Base-by-base conservation (phyloP, 257 asterid species). In the Nicotiana undulata region DNA sequence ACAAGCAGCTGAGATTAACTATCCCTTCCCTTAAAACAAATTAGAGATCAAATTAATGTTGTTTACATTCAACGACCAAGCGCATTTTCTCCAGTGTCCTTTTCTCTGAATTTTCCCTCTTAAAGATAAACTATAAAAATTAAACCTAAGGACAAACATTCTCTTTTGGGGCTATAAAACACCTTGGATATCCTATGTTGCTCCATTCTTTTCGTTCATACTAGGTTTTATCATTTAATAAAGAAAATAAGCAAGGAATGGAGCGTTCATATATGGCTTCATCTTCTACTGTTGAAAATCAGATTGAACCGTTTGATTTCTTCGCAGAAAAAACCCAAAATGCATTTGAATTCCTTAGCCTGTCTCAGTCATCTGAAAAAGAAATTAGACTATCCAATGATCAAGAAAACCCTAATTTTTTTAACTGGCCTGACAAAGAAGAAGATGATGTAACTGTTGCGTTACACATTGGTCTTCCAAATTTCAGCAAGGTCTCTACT, bases 381-480 rank as follows among this genome's bases (percentile, higher is more conserved):
- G 78, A 65, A 28, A 32, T 24, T 40, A 9, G 3, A 24, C 56
- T 44, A 9, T 44, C 59, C 4, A 70, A 70, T 70, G 31, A 84
- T 59, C 77, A 24, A 34, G 68, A 29, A 9, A 60, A 55, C 51
- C 60, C 49, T 79, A 59, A 52, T 52, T 61, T 59, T 2, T 13
- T 37, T 51, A 40, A 84, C 18, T 51, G 56, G 56, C 18, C 5
- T 10, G 88, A 87, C 10, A 91, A 85, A 4, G 72, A 85, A 4
- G 72, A 81, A 15, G 79, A 84, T 31, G 87, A 82, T 16, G 85
- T 84, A 9, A 81, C 44, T 0, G 88, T 90, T 63, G 85, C 84
- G 10, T 82, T 93, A 83, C 89, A 81, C 18, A 88, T 90, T 20
- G 94, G 93, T 70, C 95, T 83, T 81, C 97, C 97, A 9, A 90